Conservation (phyloP, 768 basidiomycete genomes). For the Jaapia argillacea region DNA sequence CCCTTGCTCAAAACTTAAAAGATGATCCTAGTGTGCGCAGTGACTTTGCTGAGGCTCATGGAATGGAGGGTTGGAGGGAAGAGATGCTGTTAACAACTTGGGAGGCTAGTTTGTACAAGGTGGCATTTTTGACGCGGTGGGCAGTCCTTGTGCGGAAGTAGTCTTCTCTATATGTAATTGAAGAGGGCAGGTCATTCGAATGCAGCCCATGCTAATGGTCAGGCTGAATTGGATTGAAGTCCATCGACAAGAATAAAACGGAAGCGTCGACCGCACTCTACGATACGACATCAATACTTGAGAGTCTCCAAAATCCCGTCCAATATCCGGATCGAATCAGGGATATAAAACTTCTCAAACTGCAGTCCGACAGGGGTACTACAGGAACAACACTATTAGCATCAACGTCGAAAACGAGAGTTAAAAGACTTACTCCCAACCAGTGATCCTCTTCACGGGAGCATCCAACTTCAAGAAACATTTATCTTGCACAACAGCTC, state of each 20-base stretch:
- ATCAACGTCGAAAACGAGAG: conserved; percentile 5
- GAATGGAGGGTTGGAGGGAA: conserved; percentile 32
- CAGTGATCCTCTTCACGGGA: conserved; percentile 77
- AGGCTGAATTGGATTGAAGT: not conserved
- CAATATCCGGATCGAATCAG: conserved; percentile 74
- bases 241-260: not conserved
- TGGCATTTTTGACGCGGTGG: conserved; percentile 39
- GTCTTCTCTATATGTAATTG: not conserved
- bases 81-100: conserved; percentile 36
- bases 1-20: not conserved
- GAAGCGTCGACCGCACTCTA: not conserved
- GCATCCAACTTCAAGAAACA: conserved; percentile 86
- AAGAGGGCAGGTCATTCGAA: not conserved
- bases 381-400: conserved; percentile 1
- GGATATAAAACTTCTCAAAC: conserved; percentile 89
- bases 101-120: conserved; percentile 40
- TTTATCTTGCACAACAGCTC: conserved; percentile 81
- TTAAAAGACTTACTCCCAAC: conserved; percentile 78
- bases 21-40: not conserved
- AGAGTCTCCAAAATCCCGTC: conserved; percentile 82
- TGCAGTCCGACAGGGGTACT: conserved; percentile 79
- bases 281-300: conserved; percentile 33
- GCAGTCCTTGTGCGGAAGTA: conserved; percentile 22
- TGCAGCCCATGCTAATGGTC: not conserved
- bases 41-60: conserved; percentile 20